Percentiles rank a stretch among this genome's conserved stretches.
Evolutionary conservation across 2,329 filamentous ascomycete genomes (phyloP).

Genomic region (Trichoderma brevicompactum): DNA sequence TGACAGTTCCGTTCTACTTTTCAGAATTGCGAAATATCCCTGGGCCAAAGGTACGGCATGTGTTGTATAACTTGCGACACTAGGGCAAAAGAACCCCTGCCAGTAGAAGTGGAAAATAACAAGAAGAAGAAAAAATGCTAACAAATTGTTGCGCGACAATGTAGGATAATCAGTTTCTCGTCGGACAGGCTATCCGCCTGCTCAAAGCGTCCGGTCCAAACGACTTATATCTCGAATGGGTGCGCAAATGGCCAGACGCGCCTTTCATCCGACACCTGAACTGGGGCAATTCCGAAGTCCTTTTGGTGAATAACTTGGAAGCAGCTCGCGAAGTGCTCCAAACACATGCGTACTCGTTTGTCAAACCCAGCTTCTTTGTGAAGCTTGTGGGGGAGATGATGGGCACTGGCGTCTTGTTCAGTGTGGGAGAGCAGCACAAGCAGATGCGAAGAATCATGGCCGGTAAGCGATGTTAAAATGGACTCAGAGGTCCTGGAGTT

Average conservation of each 20-base stretch:
- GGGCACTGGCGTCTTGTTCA: constrained; percentile 18
- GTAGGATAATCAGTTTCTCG: constrained; percentile 26
- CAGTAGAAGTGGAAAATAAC: not conserved
- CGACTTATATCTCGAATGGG: constrained; percentile 21
- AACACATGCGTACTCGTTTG: constrained; percentile 15
- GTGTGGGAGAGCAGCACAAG: constrained; percentile 24
- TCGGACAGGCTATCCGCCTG: constrained; percentile 20
- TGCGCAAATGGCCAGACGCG: constrained; percentile 21
- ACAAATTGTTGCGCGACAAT: not conserved
- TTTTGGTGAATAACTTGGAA: constrained; percentile 22
- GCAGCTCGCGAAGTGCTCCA: constrained; percentile 26
- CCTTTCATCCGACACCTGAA: constrained; percentile 21
- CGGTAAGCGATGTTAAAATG: not conserved
- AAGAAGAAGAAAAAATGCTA: not conserved
- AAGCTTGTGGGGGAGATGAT: constrained; percentile 26
- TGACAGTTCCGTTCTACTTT: constrained; percentile 24
- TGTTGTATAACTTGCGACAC: not conserved
- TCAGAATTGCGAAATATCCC: constrained; percentile 23
- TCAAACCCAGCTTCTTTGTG: constrained; percentile 19
- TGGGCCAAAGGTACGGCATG: constrained; percentile 21
- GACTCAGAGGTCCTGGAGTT: not conserved
- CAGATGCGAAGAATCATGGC: constrained; percentile 10
- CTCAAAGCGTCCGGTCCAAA: constrained; percentile 16
- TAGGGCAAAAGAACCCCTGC: not conserved
- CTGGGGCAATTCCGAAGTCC: constrained; percentile 25